Conservation (phyloP, 805 yeast species). For the Wickerhamomyces tratensis region DNA sequence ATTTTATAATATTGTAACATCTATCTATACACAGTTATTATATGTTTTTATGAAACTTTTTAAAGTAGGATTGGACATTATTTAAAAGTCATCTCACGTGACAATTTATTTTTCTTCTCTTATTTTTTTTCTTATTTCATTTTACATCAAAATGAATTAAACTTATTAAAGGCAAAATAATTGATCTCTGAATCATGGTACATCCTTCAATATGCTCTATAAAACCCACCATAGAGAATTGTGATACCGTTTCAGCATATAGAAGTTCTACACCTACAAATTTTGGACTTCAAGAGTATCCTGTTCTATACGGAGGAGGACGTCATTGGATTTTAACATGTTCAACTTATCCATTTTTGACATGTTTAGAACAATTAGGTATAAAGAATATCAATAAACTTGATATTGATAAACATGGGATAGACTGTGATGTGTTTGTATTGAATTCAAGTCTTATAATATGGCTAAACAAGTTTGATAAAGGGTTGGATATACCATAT, state of each 20-base stretch:
- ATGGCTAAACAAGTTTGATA: conserved; percentile 26
- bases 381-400: conserved; percentile 4
- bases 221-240: conserved; percentile 28
- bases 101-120: no score
- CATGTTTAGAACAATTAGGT: conserved; percentile 1
- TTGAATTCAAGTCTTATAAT: conserved; percentile 25
- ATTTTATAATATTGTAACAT: no score
- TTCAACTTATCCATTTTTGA: conserved; percentile 6
- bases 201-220: not conserved
- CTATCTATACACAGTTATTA: no score
- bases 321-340: conserved; percentile 20
- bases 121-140: no score
- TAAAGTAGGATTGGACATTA: no score
- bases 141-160: no score
- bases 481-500: conserved; percentile 29
- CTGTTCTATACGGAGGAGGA: conserved; percentile 32
- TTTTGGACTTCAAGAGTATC: conserved; percentile 16
- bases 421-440: conserved; percentile 25
- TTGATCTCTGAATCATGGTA: no score
- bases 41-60: no score
- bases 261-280: conserved; percentile 8
- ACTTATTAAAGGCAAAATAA: no score
- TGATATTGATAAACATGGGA: not conserved
- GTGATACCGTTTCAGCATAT: conserved; percentile 11
- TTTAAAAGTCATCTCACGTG: no score